phyloP scores from a whole-genome alignment of 768 basidiomycete genomes.

The Strobilomyces echinocephalus region DNA sequence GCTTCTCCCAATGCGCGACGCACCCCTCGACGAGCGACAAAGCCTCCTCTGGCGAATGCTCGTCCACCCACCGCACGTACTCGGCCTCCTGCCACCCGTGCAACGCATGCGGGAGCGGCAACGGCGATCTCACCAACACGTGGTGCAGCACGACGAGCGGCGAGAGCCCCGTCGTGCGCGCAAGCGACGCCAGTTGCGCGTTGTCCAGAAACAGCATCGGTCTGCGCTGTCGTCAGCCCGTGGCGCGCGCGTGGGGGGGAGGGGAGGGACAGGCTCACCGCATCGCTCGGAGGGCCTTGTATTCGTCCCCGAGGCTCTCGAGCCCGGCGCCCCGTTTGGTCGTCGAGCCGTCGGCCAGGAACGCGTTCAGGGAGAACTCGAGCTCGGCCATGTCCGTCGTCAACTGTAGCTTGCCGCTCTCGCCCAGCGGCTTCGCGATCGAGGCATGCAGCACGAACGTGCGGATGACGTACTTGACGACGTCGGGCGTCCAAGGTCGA shows the following conservation, averaged over 20 bases:
- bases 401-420: constrained; percentile 89
- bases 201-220: constrained; percentile 90
- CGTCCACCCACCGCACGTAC: constrained; percentile 94
- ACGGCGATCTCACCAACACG: constrained; percentile 82
- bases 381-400: constrained; percentile 96
- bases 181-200: constrained; percentile 54
- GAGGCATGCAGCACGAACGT: constrained; percentile 93
- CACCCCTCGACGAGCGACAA: constrained; percentile 78
- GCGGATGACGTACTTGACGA: constrained; percentile 76
- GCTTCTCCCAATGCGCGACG: constrained; percentile 73
- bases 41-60: constrained; percentile 79
- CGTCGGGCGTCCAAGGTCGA: constrained; percentile 60
- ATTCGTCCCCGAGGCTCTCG: constrained; percentile 81
- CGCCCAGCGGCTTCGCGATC: constrained; percentile 85
- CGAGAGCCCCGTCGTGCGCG: constrained; percentile 72
- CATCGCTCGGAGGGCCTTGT: constrained; percentile 79
- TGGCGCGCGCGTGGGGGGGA: neutral
- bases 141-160: constrained; percentile 88
- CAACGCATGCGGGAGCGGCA: constrained; percentile 80
- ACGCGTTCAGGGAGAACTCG: constrained; percentile 85
- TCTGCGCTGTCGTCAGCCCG: constrained; percentile 35
- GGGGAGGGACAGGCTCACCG: constrained; percentile 45
- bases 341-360: constrained; percentile 56
- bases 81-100: constrained; percentile 96
- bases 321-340: constrained; percentile 62